Conservation (phyloP, 108 stramenopile genomes). For the Conticribra weissflogii region DNA sequence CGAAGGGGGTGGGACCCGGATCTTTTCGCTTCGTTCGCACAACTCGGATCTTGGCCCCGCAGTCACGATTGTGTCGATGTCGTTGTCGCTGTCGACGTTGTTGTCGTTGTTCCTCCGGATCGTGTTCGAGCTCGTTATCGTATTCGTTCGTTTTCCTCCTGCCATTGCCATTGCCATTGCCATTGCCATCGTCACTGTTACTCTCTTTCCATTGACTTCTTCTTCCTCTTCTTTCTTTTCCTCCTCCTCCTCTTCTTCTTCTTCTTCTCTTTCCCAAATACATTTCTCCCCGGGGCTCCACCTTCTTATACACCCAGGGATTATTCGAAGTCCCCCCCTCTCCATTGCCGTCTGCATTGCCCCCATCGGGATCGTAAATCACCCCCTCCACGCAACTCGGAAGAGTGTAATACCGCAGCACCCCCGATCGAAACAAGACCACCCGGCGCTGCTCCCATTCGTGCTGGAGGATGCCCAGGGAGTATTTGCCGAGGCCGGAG, state of each 20-base stretch:
- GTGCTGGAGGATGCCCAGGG: conserved; percentile 28
- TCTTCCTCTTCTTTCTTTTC: conserved; percentile 8
- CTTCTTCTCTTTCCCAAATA: conserved; percentile 18
- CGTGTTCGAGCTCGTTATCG: not conserved
- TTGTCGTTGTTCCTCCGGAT: conserved; percentile 7
- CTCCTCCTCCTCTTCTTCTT: not conserved
- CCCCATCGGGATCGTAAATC: conserved; percentile 11
- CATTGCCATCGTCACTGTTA: conserved; percentile 17
- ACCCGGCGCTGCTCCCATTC: conserved; percentile 54
- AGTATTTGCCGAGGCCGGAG: conserved; percentile 48
- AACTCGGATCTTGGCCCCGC: too few relatives aligned
- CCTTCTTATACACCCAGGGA: conserved; percentile 31
- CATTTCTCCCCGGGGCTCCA: conserved; percentile 45
- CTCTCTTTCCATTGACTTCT: conserved; percentile 4
- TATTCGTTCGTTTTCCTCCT: too few relatives aligned
- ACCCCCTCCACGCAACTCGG: conserved; percentile 13
- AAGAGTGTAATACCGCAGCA: conserved; percentile 40
- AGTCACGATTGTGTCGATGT: too few relatives aligned
- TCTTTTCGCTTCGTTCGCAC: conserved; percentile 19
- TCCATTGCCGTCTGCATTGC: not conserved
- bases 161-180: not conserved
- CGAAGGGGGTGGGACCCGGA: not conserved
- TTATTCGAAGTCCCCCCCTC: not conserved
- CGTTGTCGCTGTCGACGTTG: conserved; percentile 24
- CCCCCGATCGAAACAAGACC: conserved; percentile 34